These are phyloP conservation scores for Durusdinium trenchii DNA, from an alignment of 73 alveolate species.

Conservation along the genomic window DNA sequence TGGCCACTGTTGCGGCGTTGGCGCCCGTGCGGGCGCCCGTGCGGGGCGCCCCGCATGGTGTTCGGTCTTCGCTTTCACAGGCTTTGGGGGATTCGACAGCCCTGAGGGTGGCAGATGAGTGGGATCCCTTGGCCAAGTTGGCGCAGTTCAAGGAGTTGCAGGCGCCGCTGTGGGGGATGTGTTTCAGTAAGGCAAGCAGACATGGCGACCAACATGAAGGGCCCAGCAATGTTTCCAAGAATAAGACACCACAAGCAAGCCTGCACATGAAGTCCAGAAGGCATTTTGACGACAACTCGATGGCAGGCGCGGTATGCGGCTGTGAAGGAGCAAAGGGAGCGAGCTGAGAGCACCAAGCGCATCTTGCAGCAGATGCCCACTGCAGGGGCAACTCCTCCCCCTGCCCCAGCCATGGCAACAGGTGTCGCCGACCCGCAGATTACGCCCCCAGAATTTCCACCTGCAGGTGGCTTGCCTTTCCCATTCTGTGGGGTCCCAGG, in stretches of 20 bases:
- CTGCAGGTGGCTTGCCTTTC: conserved; percentile 67
- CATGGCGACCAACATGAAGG: no score
- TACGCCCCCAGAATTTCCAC: conserved; percentile 80
- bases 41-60: no score
- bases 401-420: background rate
- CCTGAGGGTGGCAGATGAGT: conserved; percentile 15
- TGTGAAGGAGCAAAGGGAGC: conserved; percentile 75
- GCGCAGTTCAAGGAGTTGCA: conserved; percentile 83
- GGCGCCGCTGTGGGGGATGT: no score
- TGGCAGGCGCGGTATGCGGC: conserved; percentile 61
- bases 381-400: conserved; percentile 17
- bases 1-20: conserved; percentile 44
- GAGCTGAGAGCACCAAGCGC: conserved; percentile 89
- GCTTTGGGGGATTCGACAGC: conserved; percentile 36
- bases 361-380: conserved; percentile 81
- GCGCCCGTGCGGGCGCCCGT: background rate
- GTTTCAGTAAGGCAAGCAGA: no score
- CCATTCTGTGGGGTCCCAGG: conserved; percentile 92
- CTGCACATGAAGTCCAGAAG: no score
- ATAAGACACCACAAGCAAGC: no score
- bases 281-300: no score
- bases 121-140: conserved; percentile 82
- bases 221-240: no score
- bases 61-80: no score
- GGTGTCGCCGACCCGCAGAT: background rate